A percentile compares a stretch with the other conserved stretches of the same genome.
Conservation (phyloP, 2,329 filamentous ascomycete species). For the Sclerotinia subarctica region DNA sequence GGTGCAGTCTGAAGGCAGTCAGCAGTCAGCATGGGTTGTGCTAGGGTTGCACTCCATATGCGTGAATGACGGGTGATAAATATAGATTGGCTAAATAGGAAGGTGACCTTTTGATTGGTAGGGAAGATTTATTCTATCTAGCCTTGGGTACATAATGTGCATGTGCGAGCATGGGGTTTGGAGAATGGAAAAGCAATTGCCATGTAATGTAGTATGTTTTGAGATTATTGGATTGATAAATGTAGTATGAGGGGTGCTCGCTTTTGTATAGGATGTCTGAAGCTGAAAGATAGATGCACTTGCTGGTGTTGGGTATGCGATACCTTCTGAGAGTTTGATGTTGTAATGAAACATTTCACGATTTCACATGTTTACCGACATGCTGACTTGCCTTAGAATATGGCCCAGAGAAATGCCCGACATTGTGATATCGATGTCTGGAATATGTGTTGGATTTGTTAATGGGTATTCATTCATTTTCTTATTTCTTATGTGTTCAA, state of each 20-base stretch:
- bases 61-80: background rate
- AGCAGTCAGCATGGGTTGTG: conserved; percentile 1
- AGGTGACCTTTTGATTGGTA: background rate
- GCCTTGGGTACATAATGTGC: background rate
- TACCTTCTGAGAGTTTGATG: background rate
- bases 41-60: background rate
- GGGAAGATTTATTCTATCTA: background rate
- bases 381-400: background rate
- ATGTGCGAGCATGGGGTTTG: background rate
- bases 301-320: background rate
- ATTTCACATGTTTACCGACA: background rate
- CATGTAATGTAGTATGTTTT: background rate
- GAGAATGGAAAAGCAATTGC: background rate
- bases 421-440: background rate
- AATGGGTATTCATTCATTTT: background rate
- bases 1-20: background rate
- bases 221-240: background rate
- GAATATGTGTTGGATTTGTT: background rate
- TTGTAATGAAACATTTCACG: background rate
- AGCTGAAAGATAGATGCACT: background rate
- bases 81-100: conserved; percentile 3
- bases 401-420: background rate
- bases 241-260: background rate
- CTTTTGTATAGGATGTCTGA: background rate
- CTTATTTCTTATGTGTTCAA: background rate